Evolutionary conservation across 2,329 filamentous ascomycete genomes (phyloP).

Genomic region (Rutstroemia sp.): DNA sequence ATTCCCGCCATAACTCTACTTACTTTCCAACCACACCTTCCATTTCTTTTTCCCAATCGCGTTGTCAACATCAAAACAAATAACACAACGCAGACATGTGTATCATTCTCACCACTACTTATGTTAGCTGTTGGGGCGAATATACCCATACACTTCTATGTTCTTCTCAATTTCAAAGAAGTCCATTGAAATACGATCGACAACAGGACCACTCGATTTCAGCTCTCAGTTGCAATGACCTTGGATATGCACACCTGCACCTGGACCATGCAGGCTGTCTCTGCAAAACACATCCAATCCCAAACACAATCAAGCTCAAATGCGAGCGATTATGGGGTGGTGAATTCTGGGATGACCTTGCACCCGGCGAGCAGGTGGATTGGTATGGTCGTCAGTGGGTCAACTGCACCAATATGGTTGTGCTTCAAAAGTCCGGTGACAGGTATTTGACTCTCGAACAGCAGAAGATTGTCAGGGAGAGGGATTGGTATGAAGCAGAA

Average conservation of each 20-base stretch:
- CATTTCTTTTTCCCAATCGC: background rate
- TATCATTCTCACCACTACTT: background rate
- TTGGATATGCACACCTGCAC: slow-evolving; percentile 2
- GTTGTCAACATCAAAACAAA: too few relatives aligned
- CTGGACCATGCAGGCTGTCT: background rate
- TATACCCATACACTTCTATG: background rate
- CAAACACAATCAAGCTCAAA: background rate
- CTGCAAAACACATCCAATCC: background rate
- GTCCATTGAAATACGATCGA: background rate
- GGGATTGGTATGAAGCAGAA: slow-evolving; percentile 1
- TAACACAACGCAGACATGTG: background rate
- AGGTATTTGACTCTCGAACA: background rate
- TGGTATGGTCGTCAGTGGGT: background rate
- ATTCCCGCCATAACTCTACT: too few relatives aligned
- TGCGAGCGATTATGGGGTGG: slow-evolving; percentile 1
- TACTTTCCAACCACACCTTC: background rate
- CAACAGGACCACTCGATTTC: background rate
- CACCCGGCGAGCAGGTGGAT: background rate
- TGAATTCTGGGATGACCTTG: background rate
- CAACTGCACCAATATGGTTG: background rate
- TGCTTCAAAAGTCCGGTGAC: background rate
- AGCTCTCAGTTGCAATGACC: background rate
- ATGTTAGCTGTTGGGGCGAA: background rate
- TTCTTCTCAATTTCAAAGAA: background rate
- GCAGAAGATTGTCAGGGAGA: background rate